Percentiles rank a stretch among this genome's conserved stretches.
Evolutionary conservation across 2,329 filamentous ascomycete species (phyloP).

Genomic region (Dothistroma septosporum): DNA sequence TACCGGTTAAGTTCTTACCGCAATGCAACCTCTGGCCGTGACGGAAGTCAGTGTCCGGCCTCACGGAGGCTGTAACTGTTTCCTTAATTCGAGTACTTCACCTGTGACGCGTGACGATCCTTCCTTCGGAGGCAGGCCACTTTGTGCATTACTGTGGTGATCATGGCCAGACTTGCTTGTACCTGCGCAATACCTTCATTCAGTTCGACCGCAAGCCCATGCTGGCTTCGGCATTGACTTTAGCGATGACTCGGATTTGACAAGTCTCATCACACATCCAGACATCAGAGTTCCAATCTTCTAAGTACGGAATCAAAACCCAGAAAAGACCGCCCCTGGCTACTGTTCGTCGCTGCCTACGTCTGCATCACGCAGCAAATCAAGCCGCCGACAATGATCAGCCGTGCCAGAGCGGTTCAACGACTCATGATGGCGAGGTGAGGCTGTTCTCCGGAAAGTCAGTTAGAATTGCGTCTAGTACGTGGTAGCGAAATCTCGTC

Average conservation of each 20-base stretch:
- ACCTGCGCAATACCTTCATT: neutral
- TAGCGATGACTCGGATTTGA: slow-evolving; percentile 4
- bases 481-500: neutral
- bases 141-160: neutral
- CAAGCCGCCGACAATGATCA: slow-evolving; percentile 1
- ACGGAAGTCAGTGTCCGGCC: neutral
- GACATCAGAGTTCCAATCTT: slow-evolving; percentile 38
- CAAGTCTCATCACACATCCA: slow-evolving; percentile 4
- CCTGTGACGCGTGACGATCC: neutral
- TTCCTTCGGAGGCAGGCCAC: neutral
- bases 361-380: slow-evolving; percentile 1
- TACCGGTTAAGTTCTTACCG: neutral
- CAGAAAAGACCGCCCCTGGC: slow-evolving; percentile 12
- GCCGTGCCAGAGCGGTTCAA: slow-evolving; percentile 5
- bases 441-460: neutral
- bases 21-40: neutral
- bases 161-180: neutral
- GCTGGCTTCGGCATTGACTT: slow-evolving; percentile 1
- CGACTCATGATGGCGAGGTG: slow-evolving; percentile 7
- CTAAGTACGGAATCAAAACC: slow-evolving; percentile 39
- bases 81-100: neutral
- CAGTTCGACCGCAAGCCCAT: neutral
- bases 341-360: slow-evolving; percentile 19
- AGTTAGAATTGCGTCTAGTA: neutral
- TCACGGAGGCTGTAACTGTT: neutral